Conservation (phyloP, 2,329 filamentous ascomycete species). For the Raffaelea deltoideospora region DNA sequence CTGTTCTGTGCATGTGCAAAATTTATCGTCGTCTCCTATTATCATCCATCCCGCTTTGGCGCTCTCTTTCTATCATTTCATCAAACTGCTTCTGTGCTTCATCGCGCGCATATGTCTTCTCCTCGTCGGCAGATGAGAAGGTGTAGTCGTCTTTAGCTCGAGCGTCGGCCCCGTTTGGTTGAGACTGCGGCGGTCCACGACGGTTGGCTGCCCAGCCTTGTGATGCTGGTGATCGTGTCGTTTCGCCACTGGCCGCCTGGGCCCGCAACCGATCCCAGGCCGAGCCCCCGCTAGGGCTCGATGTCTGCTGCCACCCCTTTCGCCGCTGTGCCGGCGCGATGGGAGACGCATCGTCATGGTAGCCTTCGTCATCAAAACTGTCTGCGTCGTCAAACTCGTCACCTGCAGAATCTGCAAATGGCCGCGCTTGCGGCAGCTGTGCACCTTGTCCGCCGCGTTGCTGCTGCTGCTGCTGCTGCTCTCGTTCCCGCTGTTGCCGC, state of each 20-base stretch:
- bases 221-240: background rate
- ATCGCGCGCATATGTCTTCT: slow-evolving; percentile 4
- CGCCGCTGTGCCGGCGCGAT: slow-evolving; percentile 4
- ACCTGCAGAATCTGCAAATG: background rate
- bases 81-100: slow-evolving; percentile 12
- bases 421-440: background rate
- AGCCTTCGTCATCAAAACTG: background rate
- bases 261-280: slow-evolving; percentile 11
- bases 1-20: no score
- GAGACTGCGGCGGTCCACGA: background rate
- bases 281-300: slow-evolving; percentile 1
- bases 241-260: background rate
- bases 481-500: background rate
- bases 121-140: slow-evolving; percentile 3
- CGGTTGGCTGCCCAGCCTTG: background rate
- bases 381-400: slow-evolving; percentile 1
- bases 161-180: no score
- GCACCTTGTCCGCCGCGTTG: background rate
- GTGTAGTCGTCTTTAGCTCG: slow-evolving; percentile 7
- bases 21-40: background rate
- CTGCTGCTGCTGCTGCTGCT: background rate
- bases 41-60: slow-evolving; percentile 6
- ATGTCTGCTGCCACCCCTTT: slow-evolving; percentile 1
- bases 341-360: slow-evolving; percentile 10
- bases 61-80: slow-evolving; percentile 12